A percentile compares a stretch with the other conserved stretches of the same genome.
Conservation (phyloP, 2,329 filamentous ascomycete species). For the Penicillium sp. region DNA sequence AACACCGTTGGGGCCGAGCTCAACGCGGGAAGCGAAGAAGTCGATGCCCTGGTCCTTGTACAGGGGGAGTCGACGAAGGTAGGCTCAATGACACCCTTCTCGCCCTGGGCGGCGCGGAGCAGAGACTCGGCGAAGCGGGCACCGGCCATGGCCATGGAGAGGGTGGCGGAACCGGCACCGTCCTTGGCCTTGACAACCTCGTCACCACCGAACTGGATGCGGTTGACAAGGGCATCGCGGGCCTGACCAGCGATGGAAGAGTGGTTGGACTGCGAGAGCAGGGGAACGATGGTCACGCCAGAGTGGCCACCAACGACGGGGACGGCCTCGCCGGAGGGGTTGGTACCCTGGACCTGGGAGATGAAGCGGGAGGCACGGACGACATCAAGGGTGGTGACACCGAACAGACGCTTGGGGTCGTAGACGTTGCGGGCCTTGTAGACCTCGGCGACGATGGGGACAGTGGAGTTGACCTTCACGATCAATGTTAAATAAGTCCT, state of each 20-base stretch:
- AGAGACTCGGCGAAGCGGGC: constrained; percentile 82
- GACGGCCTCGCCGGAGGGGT: constrained; percentile 91
- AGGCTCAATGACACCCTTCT: constrained; percentile 93
- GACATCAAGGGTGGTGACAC: constrained; percentile 98
- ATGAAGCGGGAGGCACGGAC: constrained; percentile 98
- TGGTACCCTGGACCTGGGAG: constrained; percentile 84
- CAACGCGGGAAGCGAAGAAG: constrained; percentile 94
- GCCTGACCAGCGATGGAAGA: constrained; percentile 75
- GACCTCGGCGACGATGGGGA: constrained; percentile 94
- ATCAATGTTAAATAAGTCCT: not conserved
- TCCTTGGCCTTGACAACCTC: constrained; percentile 99
- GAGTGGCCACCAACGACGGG: constrained; percentile 96
- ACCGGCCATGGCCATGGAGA: constrained; percentile 98
- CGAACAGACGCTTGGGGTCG: constrained; percentile 98
- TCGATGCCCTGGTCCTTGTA: constrained; percentile 98
- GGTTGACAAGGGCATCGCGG: constrained; percentile 75
- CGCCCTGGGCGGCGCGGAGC: constrained; percentile 86
- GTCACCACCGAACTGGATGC: constrained; percentile 98
- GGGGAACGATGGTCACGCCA: constrained; percentile 95
- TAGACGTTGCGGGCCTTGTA: constrained; percentile 95
- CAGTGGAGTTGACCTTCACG: constrained; percentile 85
- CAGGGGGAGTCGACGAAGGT: constrained; percentile 96
- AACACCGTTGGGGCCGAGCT: constrained; percentile 94
- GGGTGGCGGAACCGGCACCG: constrained; percentile 91
- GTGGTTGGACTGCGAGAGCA: constrained; percentile 93